Evolutionary conservation across 2,329 filamentous ascomycete species (phyloP).

Genomic region (Ploettnerulaceae sp.): DNA sequence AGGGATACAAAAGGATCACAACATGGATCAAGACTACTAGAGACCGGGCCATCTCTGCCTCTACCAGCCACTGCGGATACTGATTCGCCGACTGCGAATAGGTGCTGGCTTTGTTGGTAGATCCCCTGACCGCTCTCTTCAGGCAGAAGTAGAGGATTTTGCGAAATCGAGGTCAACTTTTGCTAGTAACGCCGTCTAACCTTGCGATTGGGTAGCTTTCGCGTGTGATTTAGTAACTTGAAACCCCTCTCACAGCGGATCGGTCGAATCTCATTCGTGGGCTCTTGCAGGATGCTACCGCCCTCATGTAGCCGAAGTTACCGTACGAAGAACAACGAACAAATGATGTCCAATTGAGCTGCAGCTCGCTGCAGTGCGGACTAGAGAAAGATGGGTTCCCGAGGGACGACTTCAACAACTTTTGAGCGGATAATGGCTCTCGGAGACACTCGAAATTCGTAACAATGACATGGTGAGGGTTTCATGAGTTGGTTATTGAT

Average conservation of each 20-base stretch:
- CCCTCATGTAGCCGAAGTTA: not conserved
- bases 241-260: not conserved
- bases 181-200: not conserved
- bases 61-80: conserved; percentile 11
- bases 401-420: too few species aligned
- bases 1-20: conserved; percentile 16
- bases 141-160: conserved; percentile 13
- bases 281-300: not conserved
- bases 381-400: too few species aligned
- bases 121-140: conserved; percentile 20
- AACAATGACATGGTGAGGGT: too few species aligned
- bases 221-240: not conserved
- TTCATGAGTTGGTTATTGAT: too few species aligned
- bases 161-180: conserved; percentile 12
- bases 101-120: conserved; percentile 12
- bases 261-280: not conserved
- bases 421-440: too few species aligned
- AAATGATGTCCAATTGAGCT: not conserved
- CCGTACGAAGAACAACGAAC: not conserved
- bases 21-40: conserved; percentile 15
- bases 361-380: too few species aligned
- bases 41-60: conserved; percentile 1
- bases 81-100: conserved; percentile 16
- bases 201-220: not conserved
- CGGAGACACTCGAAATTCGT: too few species aligned